Base-by-base conservation (phyloP, 164 flowering plant species). In the Vitis labrusca region DNA sequence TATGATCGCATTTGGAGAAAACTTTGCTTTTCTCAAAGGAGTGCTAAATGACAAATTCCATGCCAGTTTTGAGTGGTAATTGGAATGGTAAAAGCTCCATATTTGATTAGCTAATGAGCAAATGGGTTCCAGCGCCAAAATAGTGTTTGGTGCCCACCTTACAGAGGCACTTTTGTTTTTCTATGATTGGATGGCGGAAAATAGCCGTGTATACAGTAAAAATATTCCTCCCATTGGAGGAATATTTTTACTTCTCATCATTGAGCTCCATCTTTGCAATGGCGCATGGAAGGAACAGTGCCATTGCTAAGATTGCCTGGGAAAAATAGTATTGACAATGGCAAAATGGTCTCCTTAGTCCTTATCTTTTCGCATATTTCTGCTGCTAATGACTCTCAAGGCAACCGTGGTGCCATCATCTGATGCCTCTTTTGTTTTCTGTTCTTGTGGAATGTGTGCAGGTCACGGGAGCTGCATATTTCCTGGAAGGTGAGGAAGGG, bases 391-490 rank as follows among this genome's bases (percentile, higher is more conserved):
- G 29, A 19, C 27, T 23, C 27, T 23, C 27, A 23, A 23, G 27
- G 27, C 27, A 23, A 23, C 27, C 27, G 1, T 23, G 27, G 1
- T 11, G 1, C 17, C 17, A 11, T 30, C 19, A 29, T 73, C 64
- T 71, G 51, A 66, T 53, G 23, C 54, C 23, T 54, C 15, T 55
- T 19, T 58, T 15, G 5, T 65, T 70, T 65, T 48, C 49, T 53
- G 67, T 70, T 73, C 71, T 76, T 73, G 27, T 78, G 68, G 63
- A 60, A 61, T 51, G 16, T 51, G 50, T 81, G 78, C 92, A 94
- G 98, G 98, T 88, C 94, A 87, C 72, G 98, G 91, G 80, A 81
- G 63, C 73, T 94, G 98, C 74, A 68, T 91, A 66, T 94, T 89
- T 83, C 97, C 98, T 63, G 98, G 98, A 80, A 94, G 98, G 98